phyloP scores from a whole-genome alignment of 495 filamentous ascomycete genomes.

The Lentithecium fluviatile region DNA sequence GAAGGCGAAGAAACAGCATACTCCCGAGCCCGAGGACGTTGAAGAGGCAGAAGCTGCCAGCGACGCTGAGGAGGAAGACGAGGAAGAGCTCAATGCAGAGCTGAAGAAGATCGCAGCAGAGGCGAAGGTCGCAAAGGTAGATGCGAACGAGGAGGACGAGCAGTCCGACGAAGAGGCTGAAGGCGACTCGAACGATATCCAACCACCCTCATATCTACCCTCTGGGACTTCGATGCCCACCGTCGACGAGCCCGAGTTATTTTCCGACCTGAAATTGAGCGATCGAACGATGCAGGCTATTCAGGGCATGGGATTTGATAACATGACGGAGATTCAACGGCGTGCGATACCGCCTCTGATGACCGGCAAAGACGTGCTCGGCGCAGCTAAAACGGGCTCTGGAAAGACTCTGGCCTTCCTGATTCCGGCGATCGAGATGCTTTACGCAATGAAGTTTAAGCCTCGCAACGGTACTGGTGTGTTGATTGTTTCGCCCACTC shows the following conservation, averaged over 20 bases:
- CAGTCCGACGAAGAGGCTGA: slow-evolving; percentile 20
- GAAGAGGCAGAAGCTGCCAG: slow-evolving; percentile 2
- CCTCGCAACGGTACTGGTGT: slow-evolving; percentile 79
- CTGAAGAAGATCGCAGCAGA: slow-evolving; percentile 36
- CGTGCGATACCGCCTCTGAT: slow-evolving; percentile 83
- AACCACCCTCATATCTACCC: slow-evolving; percentile 50
- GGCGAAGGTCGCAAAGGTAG: slow-evolving; percentile 10
- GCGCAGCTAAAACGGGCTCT: slow-evolving; percentile 94
- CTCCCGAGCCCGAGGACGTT: slow-evolving; percentile 19
- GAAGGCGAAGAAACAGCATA: slow-evolving; percentile 39
- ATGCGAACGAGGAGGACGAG: slow-evolving; percentile 15
- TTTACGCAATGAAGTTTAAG: slow-evolving; percentile 85
- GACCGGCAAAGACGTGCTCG: slow-evolving; percentile 88
- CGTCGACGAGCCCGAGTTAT: slow-evolving; percentile 57
- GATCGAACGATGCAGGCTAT: slow-evolving; percentile 86
- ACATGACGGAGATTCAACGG: slow-evolving; percentile 94
- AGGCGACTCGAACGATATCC: slow-evolving; percentile 13
- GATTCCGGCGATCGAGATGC: slow-evolving; percentile 93
- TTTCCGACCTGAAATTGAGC: slow-evolving; percentile 81
- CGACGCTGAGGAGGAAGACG: slow-evolving; percentile 28
- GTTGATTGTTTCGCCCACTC: slow-evolving; percentile 80
- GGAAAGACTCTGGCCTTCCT: slow-evolving; percentile 96
- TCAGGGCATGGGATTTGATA: slow-evolving; percentile 84
- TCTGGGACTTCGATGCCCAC: slow-evolving; percentile 54
- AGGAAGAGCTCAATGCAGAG: slow-evolving; percentile 39